Conservation (phyloP, 2,329 filamentous ascomycete genomes). For the Aspergillus bombycis region DNA sequence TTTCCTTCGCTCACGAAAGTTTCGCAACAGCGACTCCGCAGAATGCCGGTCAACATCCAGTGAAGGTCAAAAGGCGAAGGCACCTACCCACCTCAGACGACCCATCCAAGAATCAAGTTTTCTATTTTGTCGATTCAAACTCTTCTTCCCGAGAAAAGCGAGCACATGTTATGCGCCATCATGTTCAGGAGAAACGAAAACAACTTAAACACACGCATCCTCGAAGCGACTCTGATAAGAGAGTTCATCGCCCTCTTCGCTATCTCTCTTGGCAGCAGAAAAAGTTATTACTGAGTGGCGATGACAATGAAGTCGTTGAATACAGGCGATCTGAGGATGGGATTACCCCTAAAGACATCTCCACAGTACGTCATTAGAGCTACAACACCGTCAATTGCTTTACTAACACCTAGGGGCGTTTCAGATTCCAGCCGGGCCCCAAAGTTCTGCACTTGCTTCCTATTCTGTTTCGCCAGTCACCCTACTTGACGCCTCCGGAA, state of each 20-base stretch:
- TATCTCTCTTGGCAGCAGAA: constrained; percentile 32
- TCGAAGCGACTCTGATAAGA: constrained; percentile 20
- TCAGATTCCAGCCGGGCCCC: constrained; percentile 21
- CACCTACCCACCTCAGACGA: constrained; percentile 27
- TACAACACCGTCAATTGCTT: background rate
- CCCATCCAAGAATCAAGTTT: constrained; percentile 34
- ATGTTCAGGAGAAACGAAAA: constrained; percentile 46
- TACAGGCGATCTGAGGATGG: background rate
- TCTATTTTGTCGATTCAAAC: constrained; percentile 46
- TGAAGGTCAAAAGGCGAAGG: constrained; percentile 31
- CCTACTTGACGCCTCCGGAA: constrained; percentile 31
- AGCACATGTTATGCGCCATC: constrained; percentile 49
- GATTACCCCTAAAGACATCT: background rate
- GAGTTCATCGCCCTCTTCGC: constrained; percentile 18
- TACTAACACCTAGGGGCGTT: background rate
- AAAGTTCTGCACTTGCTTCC: constrained; percentile 17
- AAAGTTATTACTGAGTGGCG: constrained; percentile 5
- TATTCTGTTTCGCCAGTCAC: constrained; percentile 29
- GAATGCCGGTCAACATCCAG: constrained; percentile 19
- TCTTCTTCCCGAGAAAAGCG: constrained; percentile 47
- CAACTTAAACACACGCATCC: constrained; percentile 33
- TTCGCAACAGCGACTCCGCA: constrained; percentile 22
- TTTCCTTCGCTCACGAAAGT: background rate
- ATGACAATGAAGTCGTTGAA: constrained; percentile 3
- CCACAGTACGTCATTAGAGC: constrained; percentile 4